These are phyloP conservation scores for Candida sithepensis DNA, from an alignment of 805 yeast species.

Conservation along the genomic window DNA sequence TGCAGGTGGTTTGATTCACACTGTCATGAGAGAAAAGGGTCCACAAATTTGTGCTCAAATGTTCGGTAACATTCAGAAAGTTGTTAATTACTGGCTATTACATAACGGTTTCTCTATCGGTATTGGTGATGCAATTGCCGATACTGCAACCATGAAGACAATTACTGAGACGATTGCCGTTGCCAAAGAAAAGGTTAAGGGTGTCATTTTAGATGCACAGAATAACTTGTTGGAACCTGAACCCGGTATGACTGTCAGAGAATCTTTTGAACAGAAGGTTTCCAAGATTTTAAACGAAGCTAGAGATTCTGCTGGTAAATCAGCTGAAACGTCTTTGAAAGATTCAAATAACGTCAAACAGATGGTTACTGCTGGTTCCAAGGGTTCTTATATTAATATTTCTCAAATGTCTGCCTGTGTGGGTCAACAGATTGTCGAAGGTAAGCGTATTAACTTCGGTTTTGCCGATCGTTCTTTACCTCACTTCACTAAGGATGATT, in stretches of 20 bases:
- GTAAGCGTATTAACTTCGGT: slow-evolving; percentile 98
- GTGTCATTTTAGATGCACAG: slow-evolving; percentile 89
- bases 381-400: slow-evolving; percentile 97
- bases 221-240: slow-evolving; percentile 85
- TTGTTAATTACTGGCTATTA: slow-evolving; percentile 92
- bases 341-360: slow-evolving; percentile 95
- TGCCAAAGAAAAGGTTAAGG: slow-evolving; percentile 93
- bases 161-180: slow-evolving; percentile 90
- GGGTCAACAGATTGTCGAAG: slow-evolving; percentile 99
- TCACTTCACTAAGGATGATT: slow-evolving; percentile 97
- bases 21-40: slow-evolving; percentile 97
- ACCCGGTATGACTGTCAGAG: slow-evolving; percentile 99
- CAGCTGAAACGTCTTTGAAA: slow-evolving; percentile 94
- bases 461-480: slow-evolving; percentile 95
- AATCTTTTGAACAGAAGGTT: slow-evolving; percentile 96
- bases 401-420: slow-evolving; percentile 99
- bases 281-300: slow-evolving; percentile 94
- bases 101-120: slow-evolving; percentile 98
- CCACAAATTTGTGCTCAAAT: slow-evolving; percentile 84
- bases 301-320: slow-evolving; percentile 98
- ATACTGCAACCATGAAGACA: slow-evolving; percentile 89
- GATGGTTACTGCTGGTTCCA: slow-evolving; percentile 99
- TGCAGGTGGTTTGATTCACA: slow-evolving; percentile 96
- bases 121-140: slow-evolving; percentile 99
- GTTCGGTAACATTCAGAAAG: slow-evolving; percentile 90